Conservation (phyloP, 257 asterid genomes). For the Galeopsis tetrahit region DNA sequence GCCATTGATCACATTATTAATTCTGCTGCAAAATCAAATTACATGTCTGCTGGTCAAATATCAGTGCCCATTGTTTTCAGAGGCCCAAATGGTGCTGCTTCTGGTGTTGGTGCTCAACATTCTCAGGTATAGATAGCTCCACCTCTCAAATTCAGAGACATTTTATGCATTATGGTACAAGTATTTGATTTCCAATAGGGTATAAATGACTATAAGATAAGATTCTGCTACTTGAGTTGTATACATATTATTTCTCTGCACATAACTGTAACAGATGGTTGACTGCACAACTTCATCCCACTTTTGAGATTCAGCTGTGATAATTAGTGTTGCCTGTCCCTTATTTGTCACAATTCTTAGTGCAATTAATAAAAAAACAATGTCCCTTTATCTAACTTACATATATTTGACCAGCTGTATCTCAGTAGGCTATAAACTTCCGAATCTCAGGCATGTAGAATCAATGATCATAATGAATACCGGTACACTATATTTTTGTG, state of each 20-base stretch:
- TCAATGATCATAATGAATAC: not conserved
- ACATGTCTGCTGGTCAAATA: conserved; percentile 86
- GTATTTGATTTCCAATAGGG: too few relatives aligned
- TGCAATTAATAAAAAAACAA: not conserved
- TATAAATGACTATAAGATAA: too few relatives aligned
- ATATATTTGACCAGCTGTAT: not conserved
- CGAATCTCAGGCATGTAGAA: conserved; percentile 4
- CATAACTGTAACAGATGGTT: too few relatives aligned
- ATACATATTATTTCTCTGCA: not conserved
- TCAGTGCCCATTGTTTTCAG: conserved; percentile 78
- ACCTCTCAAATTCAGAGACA: not conserved
- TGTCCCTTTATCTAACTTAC: not conserved
- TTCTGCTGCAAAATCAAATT: conserved; percentile 84
- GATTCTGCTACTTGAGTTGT: not conserved
- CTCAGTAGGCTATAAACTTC: not conserved
- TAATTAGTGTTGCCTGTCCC: not conserved
- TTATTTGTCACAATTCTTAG: not conserved
- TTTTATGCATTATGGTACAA: not conserved
- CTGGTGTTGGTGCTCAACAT: conserved; percentile 91
- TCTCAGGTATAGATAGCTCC: conserved; percentile 64
- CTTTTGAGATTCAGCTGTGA: not conserved
- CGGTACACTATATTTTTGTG: not conserved
- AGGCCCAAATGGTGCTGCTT: conserved; percentile 96
- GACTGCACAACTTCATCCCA: too few relatives aligned
- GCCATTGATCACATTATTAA: conserved; percentile 83